Percentiles rank a stretch among this genome's conserved stretches.
Conservation (phyloP, 2,329 filamentous ascomycete genomes). For the Emericellopsis atlantica region DNA sequence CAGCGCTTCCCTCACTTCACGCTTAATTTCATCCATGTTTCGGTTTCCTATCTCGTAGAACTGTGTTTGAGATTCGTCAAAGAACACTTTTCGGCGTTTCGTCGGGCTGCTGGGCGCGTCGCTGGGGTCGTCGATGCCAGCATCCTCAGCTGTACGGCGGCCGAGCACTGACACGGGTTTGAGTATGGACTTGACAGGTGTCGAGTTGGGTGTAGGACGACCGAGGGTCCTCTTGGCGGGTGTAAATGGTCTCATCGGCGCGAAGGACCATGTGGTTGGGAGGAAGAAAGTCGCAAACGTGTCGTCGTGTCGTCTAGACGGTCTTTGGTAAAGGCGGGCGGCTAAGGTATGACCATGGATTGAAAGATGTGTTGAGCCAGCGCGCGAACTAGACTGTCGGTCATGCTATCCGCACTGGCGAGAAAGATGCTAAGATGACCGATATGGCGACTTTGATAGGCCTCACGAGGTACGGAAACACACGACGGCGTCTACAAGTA, state of each 20-base stretch:
- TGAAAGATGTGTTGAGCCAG: constrained; percentile 9
- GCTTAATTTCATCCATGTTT: constrained; percentile 41
- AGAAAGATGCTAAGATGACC: too few species aligned
- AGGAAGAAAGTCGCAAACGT: background rate
- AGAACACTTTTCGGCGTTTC: constrained; percentile 45
- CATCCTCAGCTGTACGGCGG: constrained; percentile 29
- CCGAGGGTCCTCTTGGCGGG: constrained; percentile 19
- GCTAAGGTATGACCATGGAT: constrained; percentile 9
- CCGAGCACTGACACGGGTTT: constrained; percentile 33
- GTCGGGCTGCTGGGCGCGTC: constrained; percentile 27
- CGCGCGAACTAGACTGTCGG: constrained; percentile 5
- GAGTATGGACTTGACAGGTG: constrained; percentile 40
- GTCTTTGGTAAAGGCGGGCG: too few species aligned
- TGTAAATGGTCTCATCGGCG: constrained; percentile 17
- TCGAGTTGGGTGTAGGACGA: constrained; percentile 19
- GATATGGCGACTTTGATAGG: too few species aligned
- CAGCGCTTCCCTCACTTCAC: constrained; percentile 40
- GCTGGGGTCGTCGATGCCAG: constrained; percentile 24
- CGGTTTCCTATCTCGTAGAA: constrained; percentile 41
- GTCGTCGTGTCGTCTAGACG: background rate
- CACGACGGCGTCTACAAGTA: too few species aligned
- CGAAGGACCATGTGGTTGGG: background rate
- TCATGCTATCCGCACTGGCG: constrained; percentile 13
- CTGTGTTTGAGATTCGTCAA: constrained; percentile 44
- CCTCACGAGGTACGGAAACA: too few species aligned